Evolutionary conservation across 352 stramenopile genomes (phyloP).

Genomic region (Elongisporangium senticosum): DNA sequence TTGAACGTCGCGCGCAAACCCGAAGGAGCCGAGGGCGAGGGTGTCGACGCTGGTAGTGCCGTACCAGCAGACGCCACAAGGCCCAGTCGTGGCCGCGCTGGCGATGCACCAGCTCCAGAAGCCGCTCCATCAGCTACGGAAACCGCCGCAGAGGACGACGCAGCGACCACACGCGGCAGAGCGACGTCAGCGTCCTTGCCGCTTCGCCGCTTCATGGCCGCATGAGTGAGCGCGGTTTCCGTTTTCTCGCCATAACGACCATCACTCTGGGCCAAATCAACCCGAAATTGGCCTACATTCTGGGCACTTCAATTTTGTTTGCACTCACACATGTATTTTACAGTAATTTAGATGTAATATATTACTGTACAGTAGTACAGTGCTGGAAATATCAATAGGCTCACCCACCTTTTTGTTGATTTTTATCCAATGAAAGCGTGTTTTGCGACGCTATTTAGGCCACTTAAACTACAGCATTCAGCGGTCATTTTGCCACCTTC

Average conservation of each 20-base stretch:
- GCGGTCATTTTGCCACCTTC: no score
- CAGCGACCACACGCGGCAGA: not conserved
- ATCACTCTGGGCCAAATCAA: not conserved
- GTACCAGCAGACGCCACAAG: not conserved
- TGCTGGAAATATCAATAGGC: no score
- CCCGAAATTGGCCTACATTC: no score
- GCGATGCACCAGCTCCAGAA: not conserved
- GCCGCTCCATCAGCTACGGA: not conserved
- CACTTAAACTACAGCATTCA: no score
- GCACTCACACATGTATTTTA: no score
- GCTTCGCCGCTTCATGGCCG: not conserved
- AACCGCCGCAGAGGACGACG: no score
- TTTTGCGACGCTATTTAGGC: no score
- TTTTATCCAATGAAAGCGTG: no score
- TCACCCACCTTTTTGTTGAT: no score
- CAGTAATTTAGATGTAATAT: no score
- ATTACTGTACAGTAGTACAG: no score
- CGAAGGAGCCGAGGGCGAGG: not conserved
- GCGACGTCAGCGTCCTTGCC: not conserved
- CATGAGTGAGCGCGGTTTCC: not conserved
- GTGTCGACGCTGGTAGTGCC: not conserved
- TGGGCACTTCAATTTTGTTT: no score
- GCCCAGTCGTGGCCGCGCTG: not conserved
- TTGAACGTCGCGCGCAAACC: constrained; percentile 5
- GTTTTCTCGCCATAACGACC: not conserved